These are phyloP conservation scores for Exophiala spinifera DNA, from an alignment of 2,329 filamentous ascomycete genomes.

Conservation along the genomic window DNA sequence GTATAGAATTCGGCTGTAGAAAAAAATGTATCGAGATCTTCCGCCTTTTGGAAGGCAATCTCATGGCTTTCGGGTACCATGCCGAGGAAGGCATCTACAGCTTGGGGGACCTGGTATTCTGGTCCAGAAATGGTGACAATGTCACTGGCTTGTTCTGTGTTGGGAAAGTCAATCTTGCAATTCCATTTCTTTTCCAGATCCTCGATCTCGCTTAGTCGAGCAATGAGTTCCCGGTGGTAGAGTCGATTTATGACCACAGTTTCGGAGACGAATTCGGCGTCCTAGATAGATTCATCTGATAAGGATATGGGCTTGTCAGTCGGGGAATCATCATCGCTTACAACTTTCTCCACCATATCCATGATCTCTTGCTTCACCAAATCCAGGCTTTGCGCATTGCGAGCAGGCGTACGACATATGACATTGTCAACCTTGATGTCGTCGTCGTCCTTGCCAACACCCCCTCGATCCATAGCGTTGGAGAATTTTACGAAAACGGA, in stretches of 20 bases:
- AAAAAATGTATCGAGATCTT: slow-evolving; percentile 75
- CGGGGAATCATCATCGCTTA: slow-evolving; percentile 44
- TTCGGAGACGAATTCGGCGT: slow-evolving; percentile 95
- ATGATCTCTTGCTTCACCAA: slow-evolving; percentile 98
- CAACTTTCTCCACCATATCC: slow-evolving; percentile 96
- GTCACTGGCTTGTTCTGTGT: slow-evolving; percentile 94
- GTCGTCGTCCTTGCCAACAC: slow-evolving; percentile 91
- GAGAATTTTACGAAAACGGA: slow-evolving; percentile 99
- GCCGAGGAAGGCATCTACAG: slow-evolving; percentile 91
- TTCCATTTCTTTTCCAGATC: slow-evolving; percentile 99
- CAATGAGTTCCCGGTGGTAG: slow-evolving; percentile 90
- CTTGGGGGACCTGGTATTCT: slow-evolving; percentile 96
- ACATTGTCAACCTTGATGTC: slow-evolving; percentile 99
- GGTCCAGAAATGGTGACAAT: slow-evolving; percentile 93
- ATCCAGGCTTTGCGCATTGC: slow-evolving; percentile 94
- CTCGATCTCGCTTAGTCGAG: slow-evolving; percentile 83
- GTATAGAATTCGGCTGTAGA: slow-evolving; percentile 75
- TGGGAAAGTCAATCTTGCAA: slow-evolving; percentile 98
- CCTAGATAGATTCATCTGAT: slow-evolving; percentile 47
- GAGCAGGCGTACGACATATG: slow-evolving; percentile 93
- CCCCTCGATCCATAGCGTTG: slow-evolving; percentile 96
- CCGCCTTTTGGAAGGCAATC: slow-evolving; percentile 73
- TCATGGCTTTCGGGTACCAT: slow-evolving; percentile 98
- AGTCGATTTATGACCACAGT: slow-evolving; percentile 90
- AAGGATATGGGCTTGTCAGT: slow-evolving; percentile 18